Conservation (phyloP, 169 alveolate genomes). For the Theileria parva region DNA sequence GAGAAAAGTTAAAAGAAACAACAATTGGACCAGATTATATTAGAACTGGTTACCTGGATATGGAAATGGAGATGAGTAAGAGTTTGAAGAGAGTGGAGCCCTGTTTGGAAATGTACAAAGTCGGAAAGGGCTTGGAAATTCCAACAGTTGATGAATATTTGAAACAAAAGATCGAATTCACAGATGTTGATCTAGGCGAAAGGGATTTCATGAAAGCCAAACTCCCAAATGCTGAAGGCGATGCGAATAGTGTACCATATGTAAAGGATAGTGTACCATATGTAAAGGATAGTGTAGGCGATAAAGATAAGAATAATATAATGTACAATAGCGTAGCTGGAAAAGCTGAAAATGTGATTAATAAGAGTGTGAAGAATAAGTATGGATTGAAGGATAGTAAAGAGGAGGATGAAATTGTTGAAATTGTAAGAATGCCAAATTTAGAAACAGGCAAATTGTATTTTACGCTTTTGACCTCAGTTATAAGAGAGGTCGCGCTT, state of each 20-base stretch:
- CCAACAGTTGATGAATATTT: not conserved
- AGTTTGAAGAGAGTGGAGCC: not conserved
- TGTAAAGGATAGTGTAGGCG: not conserved
- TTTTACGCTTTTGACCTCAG: conserved; percentile 52
- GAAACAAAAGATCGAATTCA: not conserved
- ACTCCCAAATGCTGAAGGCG: not conserved
- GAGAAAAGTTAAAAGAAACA: not conserved
- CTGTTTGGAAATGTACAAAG: not conserved
- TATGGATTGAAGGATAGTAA: not conserved
- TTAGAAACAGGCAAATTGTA: conserved; percentile 57
- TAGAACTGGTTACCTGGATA: not conserved
- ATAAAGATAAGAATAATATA: not conserved
- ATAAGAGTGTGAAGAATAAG: not conserved
- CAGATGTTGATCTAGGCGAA: not conserved
- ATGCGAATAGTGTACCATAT: too few relatives aligned
- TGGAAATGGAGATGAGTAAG: not conserved
- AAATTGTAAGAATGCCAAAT: conserved; percentile 54
- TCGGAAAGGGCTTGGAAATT: not conserved
- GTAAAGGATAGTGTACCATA: too few relatives aligned
- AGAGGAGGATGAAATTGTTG: conserved; percentile 19
- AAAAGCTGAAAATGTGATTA: not conserved
- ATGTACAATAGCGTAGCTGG: not conserved
- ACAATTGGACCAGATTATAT: not conserved
- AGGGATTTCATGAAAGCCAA: not conserved
- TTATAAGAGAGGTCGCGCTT: conserved; percentile 41